Conservation (phyloP, 169 alveolate species). For the Eimeria falciformis region DNA sequence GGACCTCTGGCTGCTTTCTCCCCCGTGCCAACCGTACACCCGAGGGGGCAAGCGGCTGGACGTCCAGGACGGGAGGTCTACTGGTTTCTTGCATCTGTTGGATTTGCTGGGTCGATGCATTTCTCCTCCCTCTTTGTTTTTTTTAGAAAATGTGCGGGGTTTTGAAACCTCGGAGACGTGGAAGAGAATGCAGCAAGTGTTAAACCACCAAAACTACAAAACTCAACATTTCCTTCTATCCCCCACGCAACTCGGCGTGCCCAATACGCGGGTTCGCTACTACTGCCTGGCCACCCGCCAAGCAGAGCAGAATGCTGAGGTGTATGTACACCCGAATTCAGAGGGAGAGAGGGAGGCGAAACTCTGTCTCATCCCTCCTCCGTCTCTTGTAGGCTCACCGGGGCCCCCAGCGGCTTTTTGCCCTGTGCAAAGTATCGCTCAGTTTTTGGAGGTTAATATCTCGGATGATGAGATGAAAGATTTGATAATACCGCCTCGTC, state of each 20-base stretch:
- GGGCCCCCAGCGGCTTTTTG: slow-evolving; percentile 1
- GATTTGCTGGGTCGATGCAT: slow-evolving; percentile 74
- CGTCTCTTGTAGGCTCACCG: background rate
- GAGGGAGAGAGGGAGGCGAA: too few species aligned
- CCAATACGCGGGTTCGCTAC: slow-evolving; percentile 88
- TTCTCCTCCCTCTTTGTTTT: slow-evolving; percentile 81
- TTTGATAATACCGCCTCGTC: background rate
- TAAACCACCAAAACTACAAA: slow-evolving; percentile 71
- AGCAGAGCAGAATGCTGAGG: background rate
- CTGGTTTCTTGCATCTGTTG: slow-evolving; percentile 82
- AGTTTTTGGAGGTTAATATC: background rate
- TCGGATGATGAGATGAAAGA: slow-evolving; percentile 16
- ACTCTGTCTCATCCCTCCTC: too few species aligned
- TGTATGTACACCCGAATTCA: too few species aligned
- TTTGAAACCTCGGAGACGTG: slow-evolving; percentile 86
- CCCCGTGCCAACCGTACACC: slow-evolving; percentile 92
- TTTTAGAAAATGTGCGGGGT: slow-evolving; percentile 87
- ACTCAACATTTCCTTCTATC: slow-evolving; percentile 85
- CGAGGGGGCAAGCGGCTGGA: slow-evolving; percentile 80
- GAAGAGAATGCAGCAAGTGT: slow-evolving; percentile 77
- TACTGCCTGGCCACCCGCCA: slow-evolving; percentile 85
- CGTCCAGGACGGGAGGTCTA: slow-evolving; percentile 70
- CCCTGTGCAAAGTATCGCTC: background rate
- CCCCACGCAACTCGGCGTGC: slow-evolving; percentile 86
- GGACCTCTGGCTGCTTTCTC: slow-evolving; percentile 88